These are phyloP conservation scores for Fusarium austroafricanum DNA, from an alignment of 2,329 filamentous ascomycete genomes.

Conservation along the genomic window DNA sequence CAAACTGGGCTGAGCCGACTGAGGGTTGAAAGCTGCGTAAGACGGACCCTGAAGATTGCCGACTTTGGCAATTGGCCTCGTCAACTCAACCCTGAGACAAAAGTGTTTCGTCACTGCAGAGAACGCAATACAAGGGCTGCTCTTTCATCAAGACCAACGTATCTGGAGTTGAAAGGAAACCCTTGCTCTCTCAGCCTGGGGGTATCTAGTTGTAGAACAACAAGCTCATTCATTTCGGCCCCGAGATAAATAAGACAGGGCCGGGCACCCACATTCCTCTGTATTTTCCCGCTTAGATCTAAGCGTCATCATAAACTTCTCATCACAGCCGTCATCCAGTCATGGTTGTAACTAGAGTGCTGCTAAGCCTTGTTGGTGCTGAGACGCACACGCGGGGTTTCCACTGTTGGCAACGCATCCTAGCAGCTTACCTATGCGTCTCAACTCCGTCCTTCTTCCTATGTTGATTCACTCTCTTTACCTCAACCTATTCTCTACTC, in stretches of 20 bases:
- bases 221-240: background rate
- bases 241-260: background rate
- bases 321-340: constrained; percentile 21
- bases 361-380: constrained; percentile 31
- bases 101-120: background rate
- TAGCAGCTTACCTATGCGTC: background rate
- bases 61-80: background rate
- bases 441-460: background rate
- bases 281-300: background rate
- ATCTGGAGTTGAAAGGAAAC: background rate
- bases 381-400: constrained; percentile 28
- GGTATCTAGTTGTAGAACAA: background rate
- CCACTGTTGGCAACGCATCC: background rate
- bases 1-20: constrained; percentile 27
- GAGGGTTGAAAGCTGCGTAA: constrained; percentile 15
- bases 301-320: constrained; percentile 34
- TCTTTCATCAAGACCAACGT: no score
- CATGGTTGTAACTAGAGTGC: constrained; percentile 8
- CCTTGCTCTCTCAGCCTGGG: background rate
- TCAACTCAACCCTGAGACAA: background rate
- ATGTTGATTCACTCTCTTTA: background rate
- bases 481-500: background rate
- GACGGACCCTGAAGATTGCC: background rate
- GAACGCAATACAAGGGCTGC: background rate
- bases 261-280: background rate